phyloP scores from a whole-genome alignment of 306 rosid genomes.

The Cucurbita moschata region DNA sequence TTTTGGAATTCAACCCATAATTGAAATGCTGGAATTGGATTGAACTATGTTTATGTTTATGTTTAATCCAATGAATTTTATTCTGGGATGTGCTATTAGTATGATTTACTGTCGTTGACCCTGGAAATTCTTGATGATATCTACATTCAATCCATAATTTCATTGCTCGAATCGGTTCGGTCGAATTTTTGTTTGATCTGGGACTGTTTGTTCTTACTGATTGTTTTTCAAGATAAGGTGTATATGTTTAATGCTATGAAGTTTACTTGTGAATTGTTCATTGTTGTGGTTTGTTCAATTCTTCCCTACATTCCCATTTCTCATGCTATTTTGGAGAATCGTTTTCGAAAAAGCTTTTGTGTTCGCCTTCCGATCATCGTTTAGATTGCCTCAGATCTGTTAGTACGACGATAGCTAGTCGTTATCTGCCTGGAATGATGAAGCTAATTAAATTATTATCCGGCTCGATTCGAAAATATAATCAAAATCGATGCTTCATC shows the following conservation, averaged over 20 bases:
- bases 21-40: neutral
- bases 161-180: neutral
- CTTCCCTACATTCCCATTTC: neutral
- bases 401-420: neutral
- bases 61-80: neutral
- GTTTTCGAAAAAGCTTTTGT: neutral
- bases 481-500: no score
- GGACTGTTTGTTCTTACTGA: neutral
- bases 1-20: neutral
- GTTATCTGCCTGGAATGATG: neutral
- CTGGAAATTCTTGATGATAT: neutral
- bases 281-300: neutral
- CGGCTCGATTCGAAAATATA: no score
- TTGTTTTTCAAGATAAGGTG: neutral
- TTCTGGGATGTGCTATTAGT: neutral
- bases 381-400: neutral
- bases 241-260: neutral
- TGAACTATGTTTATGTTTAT: neutral
- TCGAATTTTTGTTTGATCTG: neutral
- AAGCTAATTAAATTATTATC: no score
- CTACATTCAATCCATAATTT: neutral
- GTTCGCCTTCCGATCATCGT: neutral
- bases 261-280: neutral
- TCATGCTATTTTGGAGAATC: neutral
- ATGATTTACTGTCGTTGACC: neutral